A percentile compares a stretch with the other conserved stretches of the same genome.
Conservation (phyloP, 2,329 filamentous ascomycete genomes). For the Xylariaceae sp. region DNA sequence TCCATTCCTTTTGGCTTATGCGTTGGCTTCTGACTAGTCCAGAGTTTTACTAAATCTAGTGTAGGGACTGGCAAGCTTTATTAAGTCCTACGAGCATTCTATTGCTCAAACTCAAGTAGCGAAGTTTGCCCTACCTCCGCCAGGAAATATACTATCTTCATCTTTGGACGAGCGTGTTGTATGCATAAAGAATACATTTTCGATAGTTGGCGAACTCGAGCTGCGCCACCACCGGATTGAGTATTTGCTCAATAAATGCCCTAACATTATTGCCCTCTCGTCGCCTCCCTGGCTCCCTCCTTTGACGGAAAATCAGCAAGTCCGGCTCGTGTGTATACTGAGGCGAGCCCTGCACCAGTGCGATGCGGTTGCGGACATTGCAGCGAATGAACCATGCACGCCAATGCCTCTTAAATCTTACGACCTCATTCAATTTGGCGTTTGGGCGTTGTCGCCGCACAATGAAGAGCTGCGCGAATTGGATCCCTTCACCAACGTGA, state of each 20-base stretch:
- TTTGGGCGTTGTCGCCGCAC: background rate
- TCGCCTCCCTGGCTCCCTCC: slow-evolving; percentile 20
- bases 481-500: slow-evolving; percentile 27
- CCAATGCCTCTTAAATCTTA: slow-evolving; percentile 8
- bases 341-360: slow-evolving; percentile 33
- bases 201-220: slow-evolving; percentile 33
- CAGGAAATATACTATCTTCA: slow-evolving; percentile 32
- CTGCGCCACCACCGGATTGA: slow-evolving; percentile 27
- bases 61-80: slow-evolving; percentile 17
- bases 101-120: slow-evolving; percentile 23
- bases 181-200: slow-evolving; percentile 24
- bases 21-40: background rate
- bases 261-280: slow-evolving; percentile 13
- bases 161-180: slow-evolving; percentile 18
- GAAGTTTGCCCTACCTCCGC: slow-evolving; percentile 17
- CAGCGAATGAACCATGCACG: slow-evolving; percentile 24
- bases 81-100: slow-evolving; percentile 28
- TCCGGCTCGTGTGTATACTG: slow-evolving; percentile 18
- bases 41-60: background rate
- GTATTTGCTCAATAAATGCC: slow-evolving; percentile 18
- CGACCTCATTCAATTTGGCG: background rate
- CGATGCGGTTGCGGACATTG: slow-evolving; percentile 38
- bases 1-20: background rate
- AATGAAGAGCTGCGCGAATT: background rate
- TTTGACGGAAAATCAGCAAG: slow-evolving; percentile 18